phyloP scores from a whole-genome alignment of 345 rosid genomes.

The Sisymbrium altissimum region DNA sequence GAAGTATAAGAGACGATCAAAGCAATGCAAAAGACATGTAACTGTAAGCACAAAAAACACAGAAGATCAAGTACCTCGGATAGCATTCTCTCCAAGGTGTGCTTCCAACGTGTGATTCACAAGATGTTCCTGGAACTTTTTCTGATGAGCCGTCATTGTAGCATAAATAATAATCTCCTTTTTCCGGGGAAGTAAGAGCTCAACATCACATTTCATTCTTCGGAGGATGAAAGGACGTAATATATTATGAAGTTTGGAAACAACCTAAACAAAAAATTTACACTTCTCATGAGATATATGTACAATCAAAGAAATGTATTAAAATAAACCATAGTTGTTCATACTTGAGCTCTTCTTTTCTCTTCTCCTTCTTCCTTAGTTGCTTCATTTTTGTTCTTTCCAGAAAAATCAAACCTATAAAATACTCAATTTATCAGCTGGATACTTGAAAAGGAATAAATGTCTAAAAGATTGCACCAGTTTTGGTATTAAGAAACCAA shows the following conservation, averaged over 20 bases:
- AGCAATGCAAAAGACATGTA: slow-evolving; percentile 5
- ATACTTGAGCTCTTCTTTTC: slow-evolving; percentile 74
- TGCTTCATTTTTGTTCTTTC: slow-evolving; percentile 48
- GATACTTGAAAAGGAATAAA: not conserved
- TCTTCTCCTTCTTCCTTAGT: slow-evolving; percentile 68
- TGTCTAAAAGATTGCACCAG: not conserved
- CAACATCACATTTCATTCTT: slow-evolving; percentile 92
- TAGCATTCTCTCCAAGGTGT: slow-evolving; percentile 45
- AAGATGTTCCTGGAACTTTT: slow-evolving; percentile 82
- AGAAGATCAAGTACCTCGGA: slow-evolving; percentile 41
- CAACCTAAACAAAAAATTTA: slow-evolving; percentile 55
- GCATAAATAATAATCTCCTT: slow-evolving; percentile 94
- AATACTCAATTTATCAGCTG: slow-evolving; percentile 1
- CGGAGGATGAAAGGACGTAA: slow-evolving; percentile 95
- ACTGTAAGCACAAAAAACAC: not conserved
- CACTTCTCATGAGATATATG: not conserved
- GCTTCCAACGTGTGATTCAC: slow-evolving; percentile 65
- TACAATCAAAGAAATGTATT: not conserved
- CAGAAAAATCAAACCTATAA: slow-evolving; percentile 89
- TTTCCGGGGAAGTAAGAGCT: slow-evolving; percentile 80
- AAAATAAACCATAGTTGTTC: slow-evolving; percentile 10
- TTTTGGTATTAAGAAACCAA: not conserved
- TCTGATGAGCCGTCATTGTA: slow-evolving; percentile 78
- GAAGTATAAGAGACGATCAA: slow-evolving; percentile 20
- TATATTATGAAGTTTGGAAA: slow-evolving; percentile 88